These are phyloP conservation scores for Trypanosoma brucei DNA, from an alignment of 208 protist species.

Conservation along the genomic window DNA sequence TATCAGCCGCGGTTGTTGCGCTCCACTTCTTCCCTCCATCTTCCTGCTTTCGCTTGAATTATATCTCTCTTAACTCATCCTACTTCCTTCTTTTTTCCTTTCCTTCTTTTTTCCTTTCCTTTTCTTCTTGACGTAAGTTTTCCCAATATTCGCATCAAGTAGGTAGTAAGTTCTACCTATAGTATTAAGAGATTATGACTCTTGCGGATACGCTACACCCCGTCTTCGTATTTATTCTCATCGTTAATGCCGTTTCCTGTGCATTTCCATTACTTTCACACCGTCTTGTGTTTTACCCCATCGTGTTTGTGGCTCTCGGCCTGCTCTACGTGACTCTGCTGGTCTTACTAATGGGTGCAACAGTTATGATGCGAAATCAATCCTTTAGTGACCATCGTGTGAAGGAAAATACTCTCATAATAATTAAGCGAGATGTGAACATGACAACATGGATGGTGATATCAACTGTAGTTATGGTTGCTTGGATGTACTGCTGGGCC, in stretches of 20 bases:
- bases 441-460: conserved; percentile 25
- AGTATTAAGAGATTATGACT: conserved; percentile 4
- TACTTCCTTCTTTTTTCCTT: no score
- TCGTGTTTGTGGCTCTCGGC: conserved; percentile 29
- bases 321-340: neutral
- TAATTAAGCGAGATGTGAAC: conserved; percentile 26
- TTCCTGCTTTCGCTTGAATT: no score
- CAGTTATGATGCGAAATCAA: neutral
- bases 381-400: neutral
- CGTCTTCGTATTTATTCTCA: conserved; percentile 23
- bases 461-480: conserved; percentile 35
- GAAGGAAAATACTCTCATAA: conserved; percentile 1
- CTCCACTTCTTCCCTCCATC: no score
- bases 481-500: conserved; percentile 31
- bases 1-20: no score
- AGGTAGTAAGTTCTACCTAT: neutral
- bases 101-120: no score
- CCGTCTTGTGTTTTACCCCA: conserved; percentile 21
- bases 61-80: no score
- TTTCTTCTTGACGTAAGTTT: no score
- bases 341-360: conserved; percentile 19
- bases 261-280: conserved; percentile 25
- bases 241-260: conserved; percentile 20
- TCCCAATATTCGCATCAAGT: neutral
- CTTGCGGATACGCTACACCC: conserved; percentile 11